Conservation (phyloP, 2,329 filamentous ascomycete genomes). For the Aspergillus hortae region DNA sequence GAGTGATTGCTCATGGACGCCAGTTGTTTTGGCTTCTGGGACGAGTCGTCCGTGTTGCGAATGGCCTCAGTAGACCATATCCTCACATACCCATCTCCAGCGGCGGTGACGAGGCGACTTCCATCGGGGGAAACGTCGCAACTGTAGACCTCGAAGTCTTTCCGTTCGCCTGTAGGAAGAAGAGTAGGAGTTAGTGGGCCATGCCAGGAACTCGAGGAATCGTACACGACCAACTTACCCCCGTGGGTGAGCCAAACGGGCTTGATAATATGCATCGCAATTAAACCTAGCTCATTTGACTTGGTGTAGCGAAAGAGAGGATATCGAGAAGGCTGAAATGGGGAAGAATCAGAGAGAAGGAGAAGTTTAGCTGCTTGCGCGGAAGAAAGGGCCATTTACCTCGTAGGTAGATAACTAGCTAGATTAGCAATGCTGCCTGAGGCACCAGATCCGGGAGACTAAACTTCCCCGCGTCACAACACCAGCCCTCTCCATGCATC, state of each 20-base stretch:
- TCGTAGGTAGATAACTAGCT: no score
- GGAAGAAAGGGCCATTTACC: no score
- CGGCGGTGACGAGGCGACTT: slow-evolving; percentile 84
- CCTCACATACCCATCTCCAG: slow-evolving; percentile 94
- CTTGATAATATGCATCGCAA: slow-evolving; percentile 79
- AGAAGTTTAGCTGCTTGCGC: no score
- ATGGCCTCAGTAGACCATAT: slow-evolving; percentile 98
- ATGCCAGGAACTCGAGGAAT: neutral
- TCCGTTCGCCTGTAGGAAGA: slow-evolving; percentile 71
- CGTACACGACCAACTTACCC: slow-evolving; percentile 47
- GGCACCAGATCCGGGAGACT: no score
- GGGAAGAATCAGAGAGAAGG: no score
- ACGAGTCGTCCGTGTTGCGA: slow-evolving; percentile 69
- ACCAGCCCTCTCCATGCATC: neutral
- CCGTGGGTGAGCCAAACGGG: slow-evolving; percentile 94
- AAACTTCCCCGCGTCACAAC: no score
- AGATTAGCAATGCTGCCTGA: no score
- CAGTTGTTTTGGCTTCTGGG: slow-evolving; percentile 79
- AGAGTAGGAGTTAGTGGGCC: slow-evolving; percentile 13
- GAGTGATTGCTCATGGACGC: slow-evolving; percentile 98
- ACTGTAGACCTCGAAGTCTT: slow-evolving; percentile 97
- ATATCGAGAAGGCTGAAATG: no score
- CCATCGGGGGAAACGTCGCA: slow-evolving; percentile 97
- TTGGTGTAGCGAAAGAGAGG: no score
- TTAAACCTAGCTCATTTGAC: no score